These are phyloP conservation scores for Cunninghamia lanceolata DNA, from an alignment of 75 land plant genomes.

Conservation along the genomic window DNA sequence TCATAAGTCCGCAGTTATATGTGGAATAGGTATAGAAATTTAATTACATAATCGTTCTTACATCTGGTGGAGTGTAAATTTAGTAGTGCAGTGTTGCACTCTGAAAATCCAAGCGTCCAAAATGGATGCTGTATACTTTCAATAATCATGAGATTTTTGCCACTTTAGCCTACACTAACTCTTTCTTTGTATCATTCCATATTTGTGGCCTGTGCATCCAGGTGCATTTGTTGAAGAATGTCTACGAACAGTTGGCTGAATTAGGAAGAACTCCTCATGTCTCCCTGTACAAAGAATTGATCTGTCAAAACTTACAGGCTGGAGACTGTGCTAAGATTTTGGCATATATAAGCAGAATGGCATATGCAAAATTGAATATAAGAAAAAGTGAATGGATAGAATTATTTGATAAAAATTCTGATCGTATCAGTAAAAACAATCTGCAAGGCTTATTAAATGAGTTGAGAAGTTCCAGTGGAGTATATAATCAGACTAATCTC, in stretches of 20 bases:
- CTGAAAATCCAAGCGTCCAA: not conserved
- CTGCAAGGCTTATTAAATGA: constrained; percentile 10
- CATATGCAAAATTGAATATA: constrained; percentile 5
- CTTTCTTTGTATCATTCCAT: not conserved
- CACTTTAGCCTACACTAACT: not conserved
- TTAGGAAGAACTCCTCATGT: constrained; percentile 6
- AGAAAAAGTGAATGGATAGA: constrained; percentile 9
- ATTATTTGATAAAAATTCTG: not conserved
- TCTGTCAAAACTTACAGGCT: not conserved
- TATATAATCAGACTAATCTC: constrained; percentile 9
- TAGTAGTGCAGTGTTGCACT: not conserved
- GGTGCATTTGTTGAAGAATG: not conserved
- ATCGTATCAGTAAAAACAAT: not conserved
- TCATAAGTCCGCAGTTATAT: not conserved
- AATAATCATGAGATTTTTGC: not conserved
- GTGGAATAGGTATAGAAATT: not conserved
- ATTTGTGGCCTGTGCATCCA: constrained; percentile 6
- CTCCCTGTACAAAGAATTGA: constrained; percentile 10
- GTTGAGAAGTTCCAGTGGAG: not conserved
- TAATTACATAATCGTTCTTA: not conserved
- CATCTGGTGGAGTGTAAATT: not conserved
- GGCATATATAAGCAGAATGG: constrained; percentile 4
- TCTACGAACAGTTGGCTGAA: not conserved
- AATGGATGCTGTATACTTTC: not conserved
- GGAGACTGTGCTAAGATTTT: not conserved